Evolutionary conservation across 495 filamentous ascomycete species (phyloP).

Genomic region (Podospora fimiseda): DNA sequence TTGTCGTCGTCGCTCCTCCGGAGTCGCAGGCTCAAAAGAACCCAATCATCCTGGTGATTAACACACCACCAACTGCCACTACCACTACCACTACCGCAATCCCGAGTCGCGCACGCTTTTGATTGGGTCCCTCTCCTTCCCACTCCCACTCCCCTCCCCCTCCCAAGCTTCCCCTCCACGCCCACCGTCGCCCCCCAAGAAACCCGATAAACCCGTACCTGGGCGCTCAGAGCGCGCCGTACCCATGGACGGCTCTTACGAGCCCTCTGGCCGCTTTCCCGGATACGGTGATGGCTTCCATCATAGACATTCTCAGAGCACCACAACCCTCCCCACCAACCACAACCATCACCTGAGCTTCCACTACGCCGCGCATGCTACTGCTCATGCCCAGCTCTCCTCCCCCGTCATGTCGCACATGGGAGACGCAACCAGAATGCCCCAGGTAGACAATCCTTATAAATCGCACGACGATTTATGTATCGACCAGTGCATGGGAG

Average conservation of each 20-base stretch:
- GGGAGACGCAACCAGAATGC: conserved; percentile 3
- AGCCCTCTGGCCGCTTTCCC: conserved; percentile 13
- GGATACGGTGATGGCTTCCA: conserved; percentile 16
- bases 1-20: neutral
- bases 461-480: conserved; percentile 40
- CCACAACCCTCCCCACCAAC: neutral
- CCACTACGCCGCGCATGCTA: conserved; percentile 3
- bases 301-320: conserved; percentile 18
- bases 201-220: neutral
- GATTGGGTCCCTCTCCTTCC: neutral
- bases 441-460: conserved; percentile 8
- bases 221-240: conserved; percentile 4
- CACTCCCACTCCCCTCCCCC: neutral
- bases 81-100: neutral
- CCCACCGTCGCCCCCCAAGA: neutral
- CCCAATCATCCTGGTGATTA: too few relatives aligned
- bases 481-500: conserved; percentile 30
- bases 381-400: conserved; percentile 1
- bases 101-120: neutral
- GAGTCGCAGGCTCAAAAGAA: neutral
- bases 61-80: too few relatives aligned
- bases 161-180: neutral
- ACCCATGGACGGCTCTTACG: conserved; percentile 22
- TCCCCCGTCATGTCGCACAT: neutral
- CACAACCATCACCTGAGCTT: conserved; percentile 4